Evolutionary conservation across 2,329 filamentous ascomycete species (phyloP).

Genomic region (Beauveria sp.): DNA sequence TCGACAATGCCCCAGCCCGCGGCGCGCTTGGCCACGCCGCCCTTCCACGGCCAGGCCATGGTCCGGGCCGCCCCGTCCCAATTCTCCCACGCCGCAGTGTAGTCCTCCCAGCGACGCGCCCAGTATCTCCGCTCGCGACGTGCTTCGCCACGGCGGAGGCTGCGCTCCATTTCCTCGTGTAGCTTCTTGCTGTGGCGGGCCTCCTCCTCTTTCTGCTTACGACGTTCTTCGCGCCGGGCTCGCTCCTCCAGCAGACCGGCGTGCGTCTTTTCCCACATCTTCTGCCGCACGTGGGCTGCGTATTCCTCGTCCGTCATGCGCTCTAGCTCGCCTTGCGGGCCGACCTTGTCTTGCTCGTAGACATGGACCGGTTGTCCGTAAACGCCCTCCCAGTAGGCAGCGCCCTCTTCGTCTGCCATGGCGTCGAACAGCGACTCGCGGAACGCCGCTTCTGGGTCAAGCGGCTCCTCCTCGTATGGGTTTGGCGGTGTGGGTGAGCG

Average conservation of each 20-base stretch:
- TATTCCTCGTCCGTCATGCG: conserved; percentile 92
- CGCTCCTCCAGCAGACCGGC: conserved; percentile 75
- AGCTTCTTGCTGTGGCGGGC: conserved; percentile 44
- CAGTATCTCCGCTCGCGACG: conserved; percentile 48
- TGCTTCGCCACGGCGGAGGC: conserved; percentile 58
- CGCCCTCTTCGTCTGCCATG: conserved; percentile 92
- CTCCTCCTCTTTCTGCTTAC: conserved; percentile 42
- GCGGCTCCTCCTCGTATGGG: conserved; percentile 36
- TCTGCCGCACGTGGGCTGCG: conserved; percentile 70
- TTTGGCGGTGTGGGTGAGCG: conserved; percentile 41
- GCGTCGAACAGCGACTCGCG: conserved; percentile 93
- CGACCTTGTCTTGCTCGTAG: conserved; percentile 48
- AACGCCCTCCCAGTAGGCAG: conserved; percentile 90
- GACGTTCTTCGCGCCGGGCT: conserved; percentile 49
- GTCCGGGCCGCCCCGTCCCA: conserved; percentile 38
- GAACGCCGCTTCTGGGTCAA: conserved; percentile 71
- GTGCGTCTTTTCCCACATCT: conserved; percentile 95
- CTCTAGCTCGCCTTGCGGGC: conserved; percentile 55
- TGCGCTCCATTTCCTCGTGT: conserved; percentile 59
- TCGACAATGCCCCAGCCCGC: conserved; percentile 39
- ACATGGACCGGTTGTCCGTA: conserved; percentile 91
- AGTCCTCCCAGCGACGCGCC: conserved; percentile 56
- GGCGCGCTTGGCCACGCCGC: not conserved
- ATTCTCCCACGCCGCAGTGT: conserved; percentile 53
- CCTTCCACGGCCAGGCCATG: conserved; percentile 59